Percentiles rank a stretch among this genome's conserved stretches.
These are phyloP conservation scores for Sarcodon sp. DNA, from an alignment of 768 basidiomycete species.

Conservation along the genomic window DNA sequence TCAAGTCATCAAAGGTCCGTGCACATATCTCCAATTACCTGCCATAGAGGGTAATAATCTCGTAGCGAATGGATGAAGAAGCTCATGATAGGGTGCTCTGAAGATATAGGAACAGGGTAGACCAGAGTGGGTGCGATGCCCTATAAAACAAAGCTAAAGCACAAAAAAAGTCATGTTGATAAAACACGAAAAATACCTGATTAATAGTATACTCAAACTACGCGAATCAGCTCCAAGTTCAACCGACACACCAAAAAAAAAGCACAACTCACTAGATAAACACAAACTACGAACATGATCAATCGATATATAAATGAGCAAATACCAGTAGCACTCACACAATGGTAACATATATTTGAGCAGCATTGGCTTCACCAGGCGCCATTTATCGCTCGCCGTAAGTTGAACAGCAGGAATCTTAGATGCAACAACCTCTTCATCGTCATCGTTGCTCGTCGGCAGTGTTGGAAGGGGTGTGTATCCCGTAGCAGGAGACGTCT, in stretches of 20 bases:
- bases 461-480: constrained; percentile 24
- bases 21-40: constrained; percentile 32
- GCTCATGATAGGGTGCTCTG: constrained; percentile 48
- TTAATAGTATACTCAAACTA: constrained; percentile 91
- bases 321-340: constrained; percentile 35
- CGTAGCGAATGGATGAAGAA: constrained; percentile 72
- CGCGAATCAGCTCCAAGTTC: constrained; percentile 5
- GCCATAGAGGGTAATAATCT: constrained; percentile 95
- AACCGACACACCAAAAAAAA: constrained; percentile 12
- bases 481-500: constrained; percentile 9
- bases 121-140: constrained; percentile 85
- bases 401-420: constrained; percentile 32
- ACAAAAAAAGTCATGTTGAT: neutral
- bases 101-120: constrained; percentile 66
- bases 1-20: neutral
- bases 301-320: neutral
- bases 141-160: constrained; percentile 19
- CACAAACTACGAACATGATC: constrained; percentile 27
- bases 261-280: constrained; percentile 42
- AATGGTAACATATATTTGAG: constrained; percentile 87
- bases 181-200: constrained; percentile 31
- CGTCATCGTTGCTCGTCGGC: constrained; percentile 13
- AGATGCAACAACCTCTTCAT: constrained; percentile 7
- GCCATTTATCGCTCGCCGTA: constrained; percentile 66
- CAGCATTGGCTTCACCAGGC: constrained; percentile 68